phyloP scores from a whole-genome alignment of 176 grass and related monocot species.

The Oryza meridionalis region DNA sequence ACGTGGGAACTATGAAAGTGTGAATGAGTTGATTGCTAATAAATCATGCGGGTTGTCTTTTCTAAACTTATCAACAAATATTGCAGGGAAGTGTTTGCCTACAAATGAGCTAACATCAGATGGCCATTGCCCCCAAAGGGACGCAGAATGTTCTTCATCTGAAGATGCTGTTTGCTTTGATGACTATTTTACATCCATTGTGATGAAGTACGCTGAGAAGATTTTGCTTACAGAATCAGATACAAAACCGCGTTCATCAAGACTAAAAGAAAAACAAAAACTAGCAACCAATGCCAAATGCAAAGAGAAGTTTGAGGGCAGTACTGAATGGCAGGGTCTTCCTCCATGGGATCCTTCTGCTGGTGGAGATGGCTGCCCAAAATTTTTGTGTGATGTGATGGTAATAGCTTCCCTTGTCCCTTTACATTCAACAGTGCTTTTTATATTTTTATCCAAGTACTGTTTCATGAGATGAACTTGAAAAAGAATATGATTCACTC shows the following conservation, averaged over 20 bases:
- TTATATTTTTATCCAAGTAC: constrained; percentile 1
- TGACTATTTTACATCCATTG: constrained; percentile 46
- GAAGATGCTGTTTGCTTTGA: constrained; percentile 34
- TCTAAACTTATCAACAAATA: constrained; percentile 29
- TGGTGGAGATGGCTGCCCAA: constrained; percentile 77
- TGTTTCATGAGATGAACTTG: background rate
- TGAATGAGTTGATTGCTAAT: constrained; percentile 3
- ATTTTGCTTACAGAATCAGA: constrained; percentile 76
- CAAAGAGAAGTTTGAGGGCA: constrained; percentile 52
- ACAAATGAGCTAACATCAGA: constrained; percentile 21
- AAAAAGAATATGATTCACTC: constrained; percentile 7
- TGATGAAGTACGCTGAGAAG: constrained; percentile 54
- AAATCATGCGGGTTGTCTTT: background rate
- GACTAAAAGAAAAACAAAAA: constrained; percentile 64
- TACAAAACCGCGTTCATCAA: constrained; percentile 55
- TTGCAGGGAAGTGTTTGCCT: constrained; percentile 36
- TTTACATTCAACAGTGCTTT: background rate
- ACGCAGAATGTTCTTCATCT: constrained; percentile 31
- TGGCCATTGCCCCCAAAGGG: constrained; percentile 18
- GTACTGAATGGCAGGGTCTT: constrained; percentile 75
- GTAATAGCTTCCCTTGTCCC: constrained; percentile 46
- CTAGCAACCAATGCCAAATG: constrained; percentile 39
- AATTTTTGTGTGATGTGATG: constrained; percentile 98
- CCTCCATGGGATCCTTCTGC: constrained; percentile 84
- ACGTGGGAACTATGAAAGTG: background rate